Base-by-base conservation (phyloP, 352 stramenopile species). In the Globisporangium sylvaticum region DNA sequence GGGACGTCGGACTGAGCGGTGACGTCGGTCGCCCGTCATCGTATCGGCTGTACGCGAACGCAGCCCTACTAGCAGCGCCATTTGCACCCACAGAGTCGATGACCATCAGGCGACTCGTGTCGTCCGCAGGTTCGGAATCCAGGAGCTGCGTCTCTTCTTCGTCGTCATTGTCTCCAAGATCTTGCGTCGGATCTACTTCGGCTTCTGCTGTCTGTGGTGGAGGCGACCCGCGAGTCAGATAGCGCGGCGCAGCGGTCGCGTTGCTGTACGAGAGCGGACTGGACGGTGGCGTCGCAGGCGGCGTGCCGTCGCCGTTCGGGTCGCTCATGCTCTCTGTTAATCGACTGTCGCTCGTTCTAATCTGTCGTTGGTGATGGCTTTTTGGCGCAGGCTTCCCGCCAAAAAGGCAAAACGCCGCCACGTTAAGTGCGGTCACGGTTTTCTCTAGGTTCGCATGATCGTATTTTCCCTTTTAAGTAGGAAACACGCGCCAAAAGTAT, bases 231-330 rank as follows among this genome's bases (percentile, higher is more conserved):
- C 57, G 79, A 32, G 79, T 81, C 27, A 89, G 61, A 56, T 90
- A 89, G 2, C 81, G 83, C 20, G 75, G 75, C 53, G 68, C 46
- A 15, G 15, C 25, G 20, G 25, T 37, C 27, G 15, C 31, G 29
- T 50, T 64, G 31, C 3, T 48, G 32, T 73, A 67, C 15, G 65
- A 64, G 67, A 76, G 64, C 34, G 84, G 78, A 67, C 81, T 90
- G 52, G 81, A 90, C 15, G 84, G 84, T 29, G 85, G 85, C 48
- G 85, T 91, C 8, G 72, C 68, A 32, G 81, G 80, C 24, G 82
- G 82, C 27, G 81, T 83, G 31, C 73, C 75, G 24, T 71, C 67
- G 14, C 39, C 62, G 15, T 68, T 50, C 61, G 25, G 42, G 15
- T 56, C 58, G 18, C 42, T 42, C 34, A 53, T 64, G 29, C n/a